Percentiles rank a stretch among this genome's conserved stretches.
Evolutionary conservation across 352 stramenopile species (phyloP).

Genomic region (Phytophthora citricola): DNA sequence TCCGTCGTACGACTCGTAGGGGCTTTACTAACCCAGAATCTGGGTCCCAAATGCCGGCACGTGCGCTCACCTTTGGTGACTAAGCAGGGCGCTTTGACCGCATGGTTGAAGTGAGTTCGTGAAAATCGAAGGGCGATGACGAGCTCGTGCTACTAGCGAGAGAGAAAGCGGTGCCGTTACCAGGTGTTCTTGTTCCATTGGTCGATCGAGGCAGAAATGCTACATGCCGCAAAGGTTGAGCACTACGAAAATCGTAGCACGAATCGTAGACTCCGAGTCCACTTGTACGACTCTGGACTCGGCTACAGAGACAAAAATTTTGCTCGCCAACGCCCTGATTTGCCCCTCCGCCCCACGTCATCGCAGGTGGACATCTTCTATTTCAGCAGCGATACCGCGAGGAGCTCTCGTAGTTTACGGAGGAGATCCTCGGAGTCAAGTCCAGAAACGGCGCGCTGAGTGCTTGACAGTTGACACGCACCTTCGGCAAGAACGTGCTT

Average conservation of each 20-base stretch:
- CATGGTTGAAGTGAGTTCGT: neutral
- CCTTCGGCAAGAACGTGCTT: neutral
- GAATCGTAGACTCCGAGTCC: too few relatives aligned
- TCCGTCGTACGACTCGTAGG: too few relatives aligned
- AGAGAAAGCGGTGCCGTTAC: too few relatives aligned
- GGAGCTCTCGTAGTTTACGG: slow-evolving; percentile 5
- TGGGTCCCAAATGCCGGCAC: neutral
- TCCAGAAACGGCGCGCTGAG: neutral
- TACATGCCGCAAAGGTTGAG: too few relatives aligned
- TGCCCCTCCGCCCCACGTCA: slow-evolving; percentile 1
- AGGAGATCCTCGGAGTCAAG: neutral
- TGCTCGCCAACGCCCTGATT: slow-evolving; percentile 6
- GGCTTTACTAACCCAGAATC: neutral
- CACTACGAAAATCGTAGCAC: too few relatives aligned
- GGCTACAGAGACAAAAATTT: neutral
- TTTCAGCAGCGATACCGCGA: slow-evolving; percentile 11
- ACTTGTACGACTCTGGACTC: too few relatives aligned
- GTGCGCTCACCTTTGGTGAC: neutral
- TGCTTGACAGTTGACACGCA: neutral
- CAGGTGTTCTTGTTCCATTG: neutral
- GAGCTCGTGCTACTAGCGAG: too few relatives aligned
- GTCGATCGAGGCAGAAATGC: neutral
- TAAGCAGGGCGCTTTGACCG: neutral
- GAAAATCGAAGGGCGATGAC: neutral
- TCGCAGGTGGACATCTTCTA: slow-evolving; percentile 8